Evolutionary conservation across 106 monocot species (phyloP).

Genomic region (Dendrobium catenatum): DNA sequence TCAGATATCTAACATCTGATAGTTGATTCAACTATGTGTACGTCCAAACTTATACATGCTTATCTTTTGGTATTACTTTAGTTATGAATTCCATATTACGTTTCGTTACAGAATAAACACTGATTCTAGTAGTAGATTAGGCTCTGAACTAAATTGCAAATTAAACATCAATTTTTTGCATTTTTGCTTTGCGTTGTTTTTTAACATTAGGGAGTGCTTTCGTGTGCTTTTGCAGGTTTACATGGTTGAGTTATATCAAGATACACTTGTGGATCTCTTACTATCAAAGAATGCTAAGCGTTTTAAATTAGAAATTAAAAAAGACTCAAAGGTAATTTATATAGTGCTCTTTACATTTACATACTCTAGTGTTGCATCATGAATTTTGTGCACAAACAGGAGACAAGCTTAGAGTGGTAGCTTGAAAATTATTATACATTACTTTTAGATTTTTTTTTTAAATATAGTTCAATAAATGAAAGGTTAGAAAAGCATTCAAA

Average conservation of each 20-base stretch:
- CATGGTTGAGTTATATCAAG: conserved; percentile 99
- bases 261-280: conserved; percentile 84
- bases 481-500: not conserved
- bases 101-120: not conserved
- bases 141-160: not conserved
- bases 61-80: not conserved
- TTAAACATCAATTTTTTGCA: not conserved
- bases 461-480: not conserved
- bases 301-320: conserved; percentile 79
- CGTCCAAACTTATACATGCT: not conserved
- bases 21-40: not conserved
- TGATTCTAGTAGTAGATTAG: not conserved
- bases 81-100: not conserved
- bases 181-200: not conserved
- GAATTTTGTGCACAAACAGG: not conserved
- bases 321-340: conserved; percentile 76
- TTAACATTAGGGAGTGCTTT: not conserved
- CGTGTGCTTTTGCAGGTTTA: conserved; percentile 49
- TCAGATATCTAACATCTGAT: not conserved
- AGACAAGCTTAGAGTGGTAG: not conserved
- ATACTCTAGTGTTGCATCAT: not conserved
- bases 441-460: not conserved
- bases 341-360: not conserved
- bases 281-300: conserved; percentile 73
- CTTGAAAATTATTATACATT: not conserved